Evolutionary conservation across 2,329 filamentous ascomycete species (phyloP).

Genomic region (Penicillium decumbens): DNA sequence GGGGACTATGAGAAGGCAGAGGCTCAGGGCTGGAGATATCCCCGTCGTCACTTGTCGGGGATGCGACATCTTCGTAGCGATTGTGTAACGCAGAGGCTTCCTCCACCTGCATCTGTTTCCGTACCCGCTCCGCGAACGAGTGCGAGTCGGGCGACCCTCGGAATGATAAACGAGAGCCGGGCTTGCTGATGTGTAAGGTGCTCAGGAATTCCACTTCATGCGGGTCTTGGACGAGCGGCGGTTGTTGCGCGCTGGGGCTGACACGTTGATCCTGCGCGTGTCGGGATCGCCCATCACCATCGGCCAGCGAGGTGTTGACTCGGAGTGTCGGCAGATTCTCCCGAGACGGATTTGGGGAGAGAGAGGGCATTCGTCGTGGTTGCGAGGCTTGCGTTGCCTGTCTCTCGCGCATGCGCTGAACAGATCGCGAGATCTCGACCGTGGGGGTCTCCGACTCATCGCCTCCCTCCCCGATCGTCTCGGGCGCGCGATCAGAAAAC

Average conservation of each 20-base stretch:
- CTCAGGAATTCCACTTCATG: slow-evolving; percentile 39
- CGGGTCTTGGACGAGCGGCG: slow-evolving; percentile 31
- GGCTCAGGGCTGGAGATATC: slow-evolving; percentile 15
- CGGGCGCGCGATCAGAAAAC: slow-evolving; percentile 68
- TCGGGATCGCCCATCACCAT: slow-evolving; percentile 15
- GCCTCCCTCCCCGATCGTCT: slow-evolving; percentile 84
- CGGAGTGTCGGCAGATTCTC: slow-evolving; percentile 27
- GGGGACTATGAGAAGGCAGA: slow-evolving; percentile 11
- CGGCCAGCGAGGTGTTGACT: slow-evolving; percentile 33
- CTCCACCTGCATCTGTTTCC: slow-evolving; percentile 51
- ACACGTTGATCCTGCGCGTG: slow-evolving; percentile 12
- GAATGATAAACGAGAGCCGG: slow-evolving; percentile 39
- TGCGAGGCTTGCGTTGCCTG: slow-evolving; percentile 23
- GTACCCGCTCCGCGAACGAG: slow-evolving; percentile 46
- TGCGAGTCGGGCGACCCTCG: slow-evolving; percentile 38
- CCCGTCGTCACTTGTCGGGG: slow-evolving; percentile 25
- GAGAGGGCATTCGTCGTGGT: slow-evolving; percentile 8
- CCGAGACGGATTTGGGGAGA: slow-evolving; percentile 14
- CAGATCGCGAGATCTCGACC: slow-evolving; percentile 61
- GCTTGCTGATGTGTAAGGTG: slow-evolving; percentile 26
- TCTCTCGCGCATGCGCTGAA: slow-evolving; percentile 22
- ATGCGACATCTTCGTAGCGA: slow-evolving; percentile 33
- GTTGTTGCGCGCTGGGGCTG: slow-evolving; percentile 21
- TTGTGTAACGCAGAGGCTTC: slow-evolving; percentile 50
- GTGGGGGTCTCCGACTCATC: slow-evolving; percentile 74